Base-by-base conservation (phyloP, 192 early-diverging fungal species). In the Oehlia diaphana region DNA sequence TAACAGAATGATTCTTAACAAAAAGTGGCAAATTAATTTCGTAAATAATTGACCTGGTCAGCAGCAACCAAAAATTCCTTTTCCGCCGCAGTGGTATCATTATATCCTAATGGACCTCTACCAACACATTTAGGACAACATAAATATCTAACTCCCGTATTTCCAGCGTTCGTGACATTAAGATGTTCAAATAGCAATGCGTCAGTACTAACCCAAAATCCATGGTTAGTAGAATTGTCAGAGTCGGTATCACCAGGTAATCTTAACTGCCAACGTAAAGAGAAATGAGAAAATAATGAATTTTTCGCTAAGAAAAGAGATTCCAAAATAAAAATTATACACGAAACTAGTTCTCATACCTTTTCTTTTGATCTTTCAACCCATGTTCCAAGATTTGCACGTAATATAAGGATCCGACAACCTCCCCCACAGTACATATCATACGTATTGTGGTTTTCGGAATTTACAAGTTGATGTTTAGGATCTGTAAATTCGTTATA, bases 161-260 rank as follows among this genome's bases (percentile, higher is more conserved):
- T 85, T 2, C 89, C 74, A 16, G 83, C 85, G 42, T 91, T 90
- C 14, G 90, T 91, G 76, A 95, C 90, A 26, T 91, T 92, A 72
- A 93, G 86, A 81, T 95, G 93, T 65, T 95, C 93, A 82, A 94
- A 94, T 12, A 88, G 84, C 89, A 94, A 90, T 87, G 93, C 88
- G 61, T 92, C 84, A 3, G 72, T 53, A n/a, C 31, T 93, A 79
- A 79, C 74, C 92, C 91, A 94, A 50, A 82, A 85, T 21, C 84
- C 81, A 13, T 72, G 74, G 47, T 33, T 39, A 3, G 33, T 35
- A 9, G 26, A 63, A 63, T n/a, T n/a, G n/a, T n/a, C n/a, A n/a
- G n/a, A n/a, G n/a, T n/a, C n/a, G n/a, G n/a, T n/a, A n/a, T n/a
- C n/a, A n/a, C n/a, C n/a, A n/a, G n/a, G n/a, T n/a, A n/a, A n/a